These are phyloP conservation scores for Calocera viscosa DNA, from an alignment of 768 basidiomycete species.

Conservation along the genomic window DNA sequence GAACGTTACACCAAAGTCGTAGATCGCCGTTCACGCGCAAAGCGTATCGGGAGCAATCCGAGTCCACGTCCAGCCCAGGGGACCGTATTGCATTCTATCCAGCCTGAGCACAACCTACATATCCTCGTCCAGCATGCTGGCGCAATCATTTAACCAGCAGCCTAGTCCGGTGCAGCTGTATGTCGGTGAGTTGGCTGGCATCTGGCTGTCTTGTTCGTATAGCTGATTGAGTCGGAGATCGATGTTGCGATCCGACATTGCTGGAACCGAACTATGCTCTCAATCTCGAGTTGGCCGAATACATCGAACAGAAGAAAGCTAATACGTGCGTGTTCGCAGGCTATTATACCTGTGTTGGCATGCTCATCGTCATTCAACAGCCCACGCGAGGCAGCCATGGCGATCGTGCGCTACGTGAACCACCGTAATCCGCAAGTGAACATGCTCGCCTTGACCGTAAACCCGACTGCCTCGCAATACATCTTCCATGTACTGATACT, in stretches of 20 bases:
- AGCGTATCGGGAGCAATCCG: slow-evolving; percentile 5
- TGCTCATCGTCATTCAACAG: slow-evolving; percentile 29
- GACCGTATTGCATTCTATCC: too few relatives aligned
- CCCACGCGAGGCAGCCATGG: slow-evolving; percentile 84
- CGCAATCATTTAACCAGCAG: not conserved
- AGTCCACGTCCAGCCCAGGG: not conserved
- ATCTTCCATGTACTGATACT: not conserved
- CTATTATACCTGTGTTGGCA: not conserved
- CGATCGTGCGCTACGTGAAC: slow-evolving; percentile 71
- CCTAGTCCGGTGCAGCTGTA: slow-evolving; percentile 1
- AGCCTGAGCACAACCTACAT: not conserved
- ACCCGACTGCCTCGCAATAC: slow-evolving; percentile 7
- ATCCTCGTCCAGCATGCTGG: not conserved
- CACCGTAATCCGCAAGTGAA: slow-evolving; percentile 87
- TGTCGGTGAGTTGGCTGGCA: not conserved
- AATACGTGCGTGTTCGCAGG: slow-evolving; percentile 56
- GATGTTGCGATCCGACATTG: slow-evolving; percentile 60
- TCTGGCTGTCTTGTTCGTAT: not conserved
- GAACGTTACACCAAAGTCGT: too few relatives aligned
- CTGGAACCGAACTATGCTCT: slow-evolving; percentile 83
- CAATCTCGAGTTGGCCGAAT: slow-evolving; percentile 87
- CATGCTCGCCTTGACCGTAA: slow-evolving; percentile 58
- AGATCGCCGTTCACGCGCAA: not conserved
- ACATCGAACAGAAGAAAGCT: slow-evolving; percentile 88
- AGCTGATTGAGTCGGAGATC: not conserved